Percentiles rank a stretch among this genome's conserved stretches.
These are phyloP conservation scores for Trypethelium eluteriae DNA, from an alignment of 495 filamentous ascomycete species.

Conservation along the genomic window DNA sequence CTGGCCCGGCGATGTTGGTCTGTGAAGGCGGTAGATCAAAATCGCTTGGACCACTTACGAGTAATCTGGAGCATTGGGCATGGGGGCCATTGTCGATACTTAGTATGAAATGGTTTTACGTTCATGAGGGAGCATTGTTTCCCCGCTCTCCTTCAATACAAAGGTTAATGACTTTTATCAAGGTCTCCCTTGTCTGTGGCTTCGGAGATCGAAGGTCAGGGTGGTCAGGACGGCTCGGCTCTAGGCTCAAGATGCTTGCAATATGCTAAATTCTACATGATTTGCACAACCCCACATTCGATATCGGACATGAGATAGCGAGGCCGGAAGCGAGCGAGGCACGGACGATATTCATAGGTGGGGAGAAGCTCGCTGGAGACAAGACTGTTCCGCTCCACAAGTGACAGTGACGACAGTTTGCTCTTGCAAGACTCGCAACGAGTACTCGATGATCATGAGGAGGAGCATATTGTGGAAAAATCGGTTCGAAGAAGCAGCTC, in stretches of 20 bases:
- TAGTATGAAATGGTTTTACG: neutral
- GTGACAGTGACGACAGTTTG: neutral
- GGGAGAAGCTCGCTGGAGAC: neutral
- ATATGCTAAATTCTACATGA: neutral
- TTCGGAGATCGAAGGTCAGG: neutral
- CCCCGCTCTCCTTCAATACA: no score
- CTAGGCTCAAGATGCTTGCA: neutral
- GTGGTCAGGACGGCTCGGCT: neutral
- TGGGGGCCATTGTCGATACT: neutral
- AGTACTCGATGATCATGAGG: no score
- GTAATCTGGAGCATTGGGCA: neutral
- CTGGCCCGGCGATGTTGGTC: neutral
- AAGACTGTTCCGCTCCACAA: neutral
- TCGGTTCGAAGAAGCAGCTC: no score
- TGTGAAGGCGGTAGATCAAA: conserved; percentile 8
- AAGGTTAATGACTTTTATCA: neutral
- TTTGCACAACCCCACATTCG: conserved; percentile 4
- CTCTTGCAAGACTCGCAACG: no score
- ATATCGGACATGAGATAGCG: neutral
- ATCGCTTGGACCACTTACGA: neutral
- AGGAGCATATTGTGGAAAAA: no score
- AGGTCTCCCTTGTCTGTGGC: neutral
- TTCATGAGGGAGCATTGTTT: no score
- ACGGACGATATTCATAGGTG: neutral
- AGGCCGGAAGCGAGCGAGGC: neutral